Evolutionary conservation across 352 stramenopile genomes (phyloP).

Genomic region (Peronospora farinosa): DNA sequence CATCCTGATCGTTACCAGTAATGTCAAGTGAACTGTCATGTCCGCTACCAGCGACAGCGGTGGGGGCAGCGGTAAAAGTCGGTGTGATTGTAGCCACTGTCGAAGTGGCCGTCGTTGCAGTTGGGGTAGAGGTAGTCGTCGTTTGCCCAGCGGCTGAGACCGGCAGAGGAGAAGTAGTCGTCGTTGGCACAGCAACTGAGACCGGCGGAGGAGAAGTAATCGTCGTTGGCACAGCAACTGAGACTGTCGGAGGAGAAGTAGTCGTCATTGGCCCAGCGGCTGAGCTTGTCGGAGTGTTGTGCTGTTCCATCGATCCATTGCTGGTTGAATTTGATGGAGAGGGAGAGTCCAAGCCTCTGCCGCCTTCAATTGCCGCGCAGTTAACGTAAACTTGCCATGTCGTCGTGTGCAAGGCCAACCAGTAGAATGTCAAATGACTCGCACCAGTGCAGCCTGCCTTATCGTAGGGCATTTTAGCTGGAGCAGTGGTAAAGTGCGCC

Average conservation of each 20-base stretch:
- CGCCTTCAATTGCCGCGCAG: conserved; percentile 25
- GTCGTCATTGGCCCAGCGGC: too few relatives aligned
- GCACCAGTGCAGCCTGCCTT: conserved; percentile 21
- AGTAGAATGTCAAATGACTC: conserved; percentile 33
- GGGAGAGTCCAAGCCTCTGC: conserved; percentile 2
- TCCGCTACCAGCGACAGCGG: neutral
- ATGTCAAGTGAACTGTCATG: too few relatives aligned
- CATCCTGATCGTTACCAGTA: too few relatives aligned
- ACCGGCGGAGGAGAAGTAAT: conserved; percentile 2
- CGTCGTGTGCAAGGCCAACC: conserved; percentile 38
- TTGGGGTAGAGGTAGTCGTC: conserved; percentile 2
- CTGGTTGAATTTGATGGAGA: neutral
- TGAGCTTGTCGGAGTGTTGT: conserved; percentile 1
- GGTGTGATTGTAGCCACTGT: too few relatives aligned
- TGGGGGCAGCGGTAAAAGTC: too few relatives aligned
- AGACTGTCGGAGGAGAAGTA: conserved; percentile 6
- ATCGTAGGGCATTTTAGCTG: conserved; percentile 36
- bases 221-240: neutral
- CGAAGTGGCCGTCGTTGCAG: neutral
- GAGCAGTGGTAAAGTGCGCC: conserved; percentile 26
- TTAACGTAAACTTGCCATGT: conserved; percentile 44
- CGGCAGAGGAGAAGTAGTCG: neutral
- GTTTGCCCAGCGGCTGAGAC: neutral
- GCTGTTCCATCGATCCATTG: neutral
- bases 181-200: too few relatives aligned